Conservation (phyloP, 2,329 filamentous ascomycete species). For the Aspergillus amoenus region DNA sequence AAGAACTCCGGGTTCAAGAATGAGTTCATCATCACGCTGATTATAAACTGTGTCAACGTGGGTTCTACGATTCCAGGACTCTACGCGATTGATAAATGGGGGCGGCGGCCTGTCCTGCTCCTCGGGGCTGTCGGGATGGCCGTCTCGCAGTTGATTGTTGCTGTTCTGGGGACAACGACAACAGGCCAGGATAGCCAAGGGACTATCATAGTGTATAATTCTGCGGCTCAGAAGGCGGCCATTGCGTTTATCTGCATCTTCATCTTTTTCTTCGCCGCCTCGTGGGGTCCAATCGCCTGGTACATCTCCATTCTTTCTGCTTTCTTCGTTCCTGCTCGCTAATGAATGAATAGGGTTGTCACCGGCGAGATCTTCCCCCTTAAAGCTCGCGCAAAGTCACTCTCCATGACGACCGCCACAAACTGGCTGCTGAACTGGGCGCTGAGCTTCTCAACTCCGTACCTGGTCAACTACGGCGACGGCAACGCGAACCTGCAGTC, state of each 20-base stretch:
- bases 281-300: constrained; percentile 42
- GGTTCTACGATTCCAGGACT: constrained; percentile 49
- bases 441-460: constrained; percentile 78
- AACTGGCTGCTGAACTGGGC: constrained; percentile 69
- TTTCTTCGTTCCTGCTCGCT: too few relatives aligned
- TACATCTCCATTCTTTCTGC: too few relatives aligned
- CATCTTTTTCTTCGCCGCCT: constrained; percentile 50
- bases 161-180: constrained; percentile 45
- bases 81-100: constrained; percentile 51
- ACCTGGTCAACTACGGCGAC: constrained; percentile 67
- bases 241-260: constrained; percentile 49
- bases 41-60: constrained; percentile 51
- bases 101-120: constrained; percentile 48
- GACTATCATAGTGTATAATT: too few relatives aligned
- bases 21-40: constrained; percentile 49
- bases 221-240: constrained; percentile 37
- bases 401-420: constrained; percentile 55
- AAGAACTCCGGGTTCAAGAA: constrained; percentile 41
- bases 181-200: too few relatives aligned
- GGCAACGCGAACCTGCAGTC: constrained; percentile 66
- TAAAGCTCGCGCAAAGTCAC: constrained; percentile 48
- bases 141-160: constrained; percentile 50
- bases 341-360: constrained; percentile 34
- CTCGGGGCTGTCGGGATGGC: constrained; percentile 48
- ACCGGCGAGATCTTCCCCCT: constrained; percentile 52